Percentiles rank a stretch among this genome's conserved stretches.
Conservation (phyloP, 2,329 filamentous ascomycete genomes). For the Xylaria sp. region DNA sequence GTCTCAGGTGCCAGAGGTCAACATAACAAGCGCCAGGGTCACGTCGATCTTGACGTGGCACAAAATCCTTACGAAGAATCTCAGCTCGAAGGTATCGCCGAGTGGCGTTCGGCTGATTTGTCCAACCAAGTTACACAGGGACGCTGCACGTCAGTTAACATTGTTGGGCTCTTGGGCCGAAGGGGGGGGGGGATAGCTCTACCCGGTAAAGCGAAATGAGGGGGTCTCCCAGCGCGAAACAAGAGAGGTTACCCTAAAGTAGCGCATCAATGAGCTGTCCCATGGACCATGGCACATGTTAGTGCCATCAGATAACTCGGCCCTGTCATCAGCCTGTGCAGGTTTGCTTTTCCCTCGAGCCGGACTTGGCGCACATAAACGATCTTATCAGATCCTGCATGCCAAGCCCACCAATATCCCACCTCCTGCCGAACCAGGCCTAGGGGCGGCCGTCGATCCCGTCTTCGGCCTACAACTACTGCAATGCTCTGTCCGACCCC, state of each 20-base stretch:
- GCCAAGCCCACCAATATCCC: constrained; percentile 21
- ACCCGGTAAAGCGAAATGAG: no score
- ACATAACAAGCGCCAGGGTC: not conserved
- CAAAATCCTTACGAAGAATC: not conserved
- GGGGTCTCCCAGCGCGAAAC: not conserved
- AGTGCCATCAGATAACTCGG: constrained; percentile 30
- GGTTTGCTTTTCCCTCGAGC: no score
- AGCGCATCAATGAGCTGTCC: constrained; percentile 13
- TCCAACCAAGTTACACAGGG: not conserved
- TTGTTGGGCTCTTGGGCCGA: not conserved
- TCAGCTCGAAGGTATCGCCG: not conserved
- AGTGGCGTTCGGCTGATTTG: not conserved
- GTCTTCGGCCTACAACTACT: constrained; percentile 27
- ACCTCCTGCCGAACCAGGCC: constrained; percentile 17
- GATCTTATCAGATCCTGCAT: constrained; percentile 41
- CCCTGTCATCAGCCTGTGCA: not conserved
- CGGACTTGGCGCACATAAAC: constrained; percentile 15
- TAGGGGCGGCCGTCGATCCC: constrained; percentile 19
- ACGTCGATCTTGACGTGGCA: not conserved
- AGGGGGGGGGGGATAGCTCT: no score
- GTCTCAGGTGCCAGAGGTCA: constrained; percentile 1
- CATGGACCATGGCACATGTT: constrained; percentile 11
- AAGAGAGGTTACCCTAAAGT: constrained; percentile 1
- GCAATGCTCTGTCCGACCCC: not conserved
- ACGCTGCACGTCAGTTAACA: not conserved